Percentiles rank a stretch among this genome's conserved stretches.
phyloP scores from a whole-genome alignment of 2,329 filamentous ascomycete species.

The Seiridium cupressi region DNA sequence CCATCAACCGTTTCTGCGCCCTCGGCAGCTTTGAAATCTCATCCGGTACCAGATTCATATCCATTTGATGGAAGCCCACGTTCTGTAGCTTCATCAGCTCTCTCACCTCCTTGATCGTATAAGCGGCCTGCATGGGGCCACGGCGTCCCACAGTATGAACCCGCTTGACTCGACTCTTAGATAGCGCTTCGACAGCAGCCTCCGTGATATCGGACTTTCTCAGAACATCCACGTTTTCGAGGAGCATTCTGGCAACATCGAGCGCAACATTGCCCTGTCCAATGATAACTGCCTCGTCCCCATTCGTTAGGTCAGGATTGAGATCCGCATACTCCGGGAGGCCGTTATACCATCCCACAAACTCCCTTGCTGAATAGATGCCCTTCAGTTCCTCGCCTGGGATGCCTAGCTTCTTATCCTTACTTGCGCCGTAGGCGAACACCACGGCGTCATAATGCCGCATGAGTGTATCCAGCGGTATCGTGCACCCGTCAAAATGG shows the following conservation, averaged over 20 bases:
- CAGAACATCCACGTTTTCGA: conserved; percentile 72
- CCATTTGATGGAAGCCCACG: conserved; percentile 70
- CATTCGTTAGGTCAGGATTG: conserved; percentile 68
- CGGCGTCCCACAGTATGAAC: conserved; percentile 87
- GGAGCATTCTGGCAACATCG: conserved; percentile 85
- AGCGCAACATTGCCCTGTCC: conserved; percentile 96
- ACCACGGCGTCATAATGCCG: conserved; percentile 89
- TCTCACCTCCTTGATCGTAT: conserved; percentile 91
- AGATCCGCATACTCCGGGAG: conserved; percentile 76
- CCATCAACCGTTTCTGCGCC: conserved; percentile 72
- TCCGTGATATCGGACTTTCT: conserved; percentile 86
- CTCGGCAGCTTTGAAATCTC: conserved; percentile 71
- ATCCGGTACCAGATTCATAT: conserved; percentile 63
- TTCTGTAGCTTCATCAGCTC: conserved; percentile 78
- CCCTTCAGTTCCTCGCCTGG: conserved; percentile 74
- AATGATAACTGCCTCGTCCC: conserved; percentile 82
- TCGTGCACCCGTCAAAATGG: conserved; percentile 40
- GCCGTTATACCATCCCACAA: conserved; percentile 98
- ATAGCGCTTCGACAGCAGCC: conserved; percentile 72
- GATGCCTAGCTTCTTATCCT: conserved; percentile 76
- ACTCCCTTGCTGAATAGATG: conserved; percentile 84
- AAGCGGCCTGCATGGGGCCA: conserved; percentile 89
- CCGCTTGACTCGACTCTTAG: conserved; percentile 70
- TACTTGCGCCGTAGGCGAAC: conserved; percentile 88
- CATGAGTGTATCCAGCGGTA: conserved; percentile 68